phyloP scores from a whole-genome alignment of 169 alveolate species.

The Plasmodium relictum region DNA sequence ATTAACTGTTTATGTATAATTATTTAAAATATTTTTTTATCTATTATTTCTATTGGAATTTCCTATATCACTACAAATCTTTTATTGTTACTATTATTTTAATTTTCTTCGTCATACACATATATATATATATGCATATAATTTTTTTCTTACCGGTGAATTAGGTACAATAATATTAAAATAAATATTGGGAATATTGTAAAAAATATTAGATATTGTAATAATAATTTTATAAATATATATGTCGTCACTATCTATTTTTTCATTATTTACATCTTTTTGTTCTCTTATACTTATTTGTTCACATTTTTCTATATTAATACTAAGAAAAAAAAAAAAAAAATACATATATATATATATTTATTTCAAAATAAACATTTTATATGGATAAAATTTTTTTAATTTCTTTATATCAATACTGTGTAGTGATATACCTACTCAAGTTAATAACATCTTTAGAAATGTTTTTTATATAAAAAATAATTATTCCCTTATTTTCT shows the following conservation, averaged over 20 bases:
- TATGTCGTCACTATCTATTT: conserved; percentile 29
- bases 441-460: conserved; percentile 29
- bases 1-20: background rate
- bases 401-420: background rate
- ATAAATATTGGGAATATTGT: conserved; percentile 46
- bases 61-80: no score
- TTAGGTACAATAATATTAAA: conserved; percentile 21
- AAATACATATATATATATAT: background rate
- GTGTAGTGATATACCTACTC: conserved; percentile 3
- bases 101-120: background rate
- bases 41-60: no score
- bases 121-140: background rate
- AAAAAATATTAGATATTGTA: conserved; percentile 39
- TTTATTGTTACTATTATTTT: no score
- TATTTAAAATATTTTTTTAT: background rate
- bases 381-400: background rate
- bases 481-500: conserved; percentile 38
- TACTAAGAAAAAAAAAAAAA: conserved; percentile 15
- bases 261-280: conserved; percentile 40
- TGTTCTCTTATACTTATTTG: conserved; percentile 57
- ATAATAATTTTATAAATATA: conserved; percentile 31
- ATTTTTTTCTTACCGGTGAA: conserved; percentile 30
- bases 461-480: conserved; percentile 58
- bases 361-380: background rate
- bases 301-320: conserved; percentile 45